A percentile compares a stretch with the other conserved stretches of the same genome.
These are phyloP conservation scores for Boletus vinaceobasis DNA, from an alignment of 768 basidiomycete species.

Conservation along the genomic window DNA sequence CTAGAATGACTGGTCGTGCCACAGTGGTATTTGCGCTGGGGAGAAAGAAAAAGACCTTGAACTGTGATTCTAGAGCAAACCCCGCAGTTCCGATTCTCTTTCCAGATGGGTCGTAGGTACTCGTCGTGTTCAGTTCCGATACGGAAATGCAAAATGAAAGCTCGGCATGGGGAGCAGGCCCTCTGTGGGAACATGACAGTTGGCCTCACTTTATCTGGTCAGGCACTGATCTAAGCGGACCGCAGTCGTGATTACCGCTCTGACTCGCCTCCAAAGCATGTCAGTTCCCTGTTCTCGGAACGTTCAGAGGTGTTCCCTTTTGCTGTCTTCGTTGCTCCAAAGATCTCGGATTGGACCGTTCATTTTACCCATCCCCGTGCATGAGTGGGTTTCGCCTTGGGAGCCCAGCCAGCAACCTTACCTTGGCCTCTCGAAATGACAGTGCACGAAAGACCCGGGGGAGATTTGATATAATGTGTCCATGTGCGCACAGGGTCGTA, in stretches of 20 bases:
- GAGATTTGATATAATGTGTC: constrained; percentile 6
- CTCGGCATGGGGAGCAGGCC: constrained; percentile 9
- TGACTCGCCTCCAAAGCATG: constrained; percentile 25
- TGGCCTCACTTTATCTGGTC: constrained; percentile 24
- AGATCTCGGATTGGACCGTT: constrained; percentile 19
- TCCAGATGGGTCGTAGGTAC: constrained; percentile 10
- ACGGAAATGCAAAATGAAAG: constrained; percentile 24
- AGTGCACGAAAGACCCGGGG: constrained; percentile 2
- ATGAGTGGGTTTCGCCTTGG: constrained; percentile 15
- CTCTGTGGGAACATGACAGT: constrained; percentile 20
- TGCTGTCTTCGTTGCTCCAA: constrained; percentile 25
- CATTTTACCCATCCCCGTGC: constrained; percentile 23
- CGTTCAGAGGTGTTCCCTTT: constrained; percentile 7
- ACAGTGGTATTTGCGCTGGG: background rate
- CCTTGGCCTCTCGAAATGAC: constrained; percentile 1
- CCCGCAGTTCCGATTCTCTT: constrained; percentile 4
- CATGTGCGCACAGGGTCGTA: background rate
- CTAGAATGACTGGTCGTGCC: background rate
- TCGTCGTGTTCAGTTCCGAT: constrained; percentile 15
- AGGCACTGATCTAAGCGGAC: constrained; percentile 29
- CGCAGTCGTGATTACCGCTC: constrained; percentile 22
- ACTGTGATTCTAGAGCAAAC: constrained; percentile 1
- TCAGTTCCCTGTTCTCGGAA: constrained; percentile 18
- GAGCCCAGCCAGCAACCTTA: constrained; percentile 16
- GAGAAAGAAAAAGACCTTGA: background rate